Conservation (phyloP, 331 rosid genomes). For the Erythrophleum ivorense region DNA sequence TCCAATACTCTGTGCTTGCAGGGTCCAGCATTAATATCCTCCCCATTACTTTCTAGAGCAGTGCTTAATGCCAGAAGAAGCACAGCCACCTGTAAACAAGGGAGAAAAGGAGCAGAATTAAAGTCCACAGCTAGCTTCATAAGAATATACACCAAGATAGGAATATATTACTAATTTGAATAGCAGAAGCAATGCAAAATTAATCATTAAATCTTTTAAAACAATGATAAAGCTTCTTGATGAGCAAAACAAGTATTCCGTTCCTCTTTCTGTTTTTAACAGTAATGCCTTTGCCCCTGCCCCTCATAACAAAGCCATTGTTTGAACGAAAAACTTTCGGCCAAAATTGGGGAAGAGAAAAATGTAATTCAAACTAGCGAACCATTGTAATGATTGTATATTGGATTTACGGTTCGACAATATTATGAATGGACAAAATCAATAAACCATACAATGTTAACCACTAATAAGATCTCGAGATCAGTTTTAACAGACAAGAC, state of each 20-base stretch:
- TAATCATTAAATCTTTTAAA: constrained; percentile 3
- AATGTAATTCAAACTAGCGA: constrained; percentile 23
- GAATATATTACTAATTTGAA: neutral
- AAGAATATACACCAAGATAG: too few relatives aligned
- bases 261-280: constrained; percentile 9
- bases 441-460: constrained; percentile 27
- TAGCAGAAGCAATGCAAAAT: neutral
- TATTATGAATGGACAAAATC: constrained; percentile 3
- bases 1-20: constrained; percentile 42
- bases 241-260: constrained; percentile 27
- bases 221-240: constrained; percentile 10
- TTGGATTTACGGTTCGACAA: constrained; percentile 18
- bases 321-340: neutral
- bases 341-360: constrained; percentile 9
- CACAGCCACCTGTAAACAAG: constrained; percentile 44
- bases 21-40: constrained; percentile 35
- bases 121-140: neutral
- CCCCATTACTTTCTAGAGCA: constrained; percentile 45
- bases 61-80: constrained; percentile 51
- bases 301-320: constrained; percentile 14
- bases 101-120: neutral
- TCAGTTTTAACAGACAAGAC: constrained; percentile 31
- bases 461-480: constrained; percentile 17
- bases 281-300: constrained; percentile 12
- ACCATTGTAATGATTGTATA: constrained; percentile 5